Conservation (phyloP, 2,329 filamentous ascomycete genomes). For the Diaporthe citriasiana region DNA sequence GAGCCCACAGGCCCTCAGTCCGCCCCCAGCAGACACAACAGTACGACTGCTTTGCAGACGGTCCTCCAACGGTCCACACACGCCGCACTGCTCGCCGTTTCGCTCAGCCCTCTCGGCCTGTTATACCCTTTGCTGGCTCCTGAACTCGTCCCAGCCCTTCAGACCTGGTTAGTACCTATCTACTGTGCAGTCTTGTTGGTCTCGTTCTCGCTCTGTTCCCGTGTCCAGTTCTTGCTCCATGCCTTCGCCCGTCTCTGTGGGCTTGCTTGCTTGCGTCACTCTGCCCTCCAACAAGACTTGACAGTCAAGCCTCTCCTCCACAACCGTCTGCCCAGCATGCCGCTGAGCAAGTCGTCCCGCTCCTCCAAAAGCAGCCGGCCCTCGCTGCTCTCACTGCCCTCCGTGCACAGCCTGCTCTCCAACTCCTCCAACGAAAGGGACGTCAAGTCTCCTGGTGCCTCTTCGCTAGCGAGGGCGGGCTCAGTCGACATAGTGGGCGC, state of each 20-base stretch:
- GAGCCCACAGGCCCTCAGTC: conserved; percentile 27
- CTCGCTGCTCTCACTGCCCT: conserved; percentile 41
- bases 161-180: conserved; percentile 13
- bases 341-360: conserved; percentile 43
- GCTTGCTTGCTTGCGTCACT: conserved; percentile 9
- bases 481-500: conserved; percentile 14
- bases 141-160: conserved; percentile 1
- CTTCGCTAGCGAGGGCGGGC: conserved; percentile 26
- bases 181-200: neutral
- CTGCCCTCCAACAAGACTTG: conserved; percentile 22
- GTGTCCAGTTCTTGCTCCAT: conserved; percentile 11
- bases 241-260: conserved; percentile 11
- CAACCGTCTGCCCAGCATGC: conserved; percentile 40
- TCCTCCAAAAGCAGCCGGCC: conserved; percentile 41
- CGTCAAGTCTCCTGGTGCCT: conserved; percentile 29
- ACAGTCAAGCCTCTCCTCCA: conserved; percentile 16
- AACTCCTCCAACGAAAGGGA: conserved; percentile 35
- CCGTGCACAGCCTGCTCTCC: conserved; percentile 38
- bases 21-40: conserved; percentile 5
- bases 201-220: neutral
- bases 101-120: conserved; percentile 6
- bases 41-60: conserved; percentile 1
- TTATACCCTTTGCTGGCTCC: conserved; percentile 34
- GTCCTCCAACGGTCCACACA: conserved; percentile 33
- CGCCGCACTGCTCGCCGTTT: conserved; percentile 23